Base-by-base conservation (phyloP, 768 basidiomycete species). In the Hygrocybe punicea region DNA sequence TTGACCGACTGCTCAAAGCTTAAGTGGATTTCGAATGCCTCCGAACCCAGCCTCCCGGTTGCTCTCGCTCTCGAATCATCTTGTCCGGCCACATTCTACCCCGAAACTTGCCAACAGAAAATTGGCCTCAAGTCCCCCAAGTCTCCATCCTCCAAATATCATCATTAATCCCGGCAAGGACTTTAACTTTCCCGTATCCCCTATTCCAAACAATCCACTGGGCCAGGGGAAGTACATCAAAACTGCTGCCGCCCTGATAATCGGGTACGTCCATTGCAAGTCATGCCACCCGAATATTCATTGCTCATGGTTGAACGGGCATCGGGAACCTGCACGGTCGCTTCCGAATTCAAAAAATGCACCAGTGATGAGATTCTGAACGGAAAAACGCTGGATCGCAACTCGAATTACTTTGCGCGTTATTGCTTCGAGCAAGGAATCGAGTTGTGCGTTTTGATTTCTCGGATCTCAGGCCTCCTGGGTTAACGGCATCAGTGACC, bases 391-490 rank as follows among this genome's bases (percentile, higher is more conserved):
- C 81, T 83, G 48, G 91, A 93, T 69, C 76, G 82, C 13, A 93
- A 93, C 73, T 89, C 89, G 2, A 83, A 93, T 69, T 89, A 84
- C 72, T 91, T 96, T 65, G 91, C 93, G 2, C 85, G 85, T 64
- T 92, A 85, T 67, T 90, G 90, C 66, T 98, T 97, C 67, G 88
- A 94, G 65, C 81, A 91, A 52, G 95, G 89, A 2, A 80, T 93
- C 33, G 83, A 91, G 58, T 69, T 94, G 86, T 91, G 76, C 58
- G 73, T 71, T 35, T 34, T 42, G 48, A 49, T 19, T 47, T 48
- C 52, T 60, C 57, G 40, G 58, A n/a, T 51, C 19, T 17, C 14
- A 17, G 8, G 44, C n/a, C 13, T 6, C 16, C 47, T 45, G 34
- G 59, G 59, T 65, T 71, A 53, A 71, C 65, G 61, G 61, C 53